Percentiles rank a stretch among this genome's conserved stretches.
Conservation (phyloP, 1,284 basidiomycete genomes). For the Tilletia horrida region DNA sequence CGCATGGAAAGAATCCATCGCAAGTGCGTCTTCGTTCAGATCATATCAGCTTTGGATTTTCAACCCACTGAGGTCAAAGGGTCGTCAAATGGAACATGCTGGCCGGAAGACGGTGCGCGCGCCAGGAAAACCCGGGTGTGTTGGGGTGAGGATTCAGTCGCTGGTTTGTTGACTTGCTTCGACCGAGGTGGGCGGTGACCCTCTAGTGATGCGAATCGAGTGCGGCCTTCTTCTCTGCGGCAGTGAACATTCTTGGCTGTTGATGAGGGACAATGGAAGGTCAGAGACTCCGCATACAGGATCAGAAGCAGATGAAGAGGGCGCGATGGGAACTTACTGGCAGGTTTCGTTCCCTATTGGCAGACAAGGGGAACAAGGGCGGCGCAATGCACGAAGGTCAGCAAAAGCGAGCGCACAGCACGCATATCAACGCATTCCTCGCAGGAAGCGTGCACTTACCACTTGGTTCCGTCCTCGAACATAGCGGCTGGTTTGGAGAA, state of each 20-base stretch:
- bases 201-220: slow-evolving; percentile 39
- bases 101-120: too few relatives aligned
- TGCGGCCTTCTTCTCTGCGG: slow-evolving; percentile 52
- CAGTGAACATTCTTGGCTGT: slow-evolving; percentile 49
- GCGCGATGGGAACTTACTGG: slow-evolving; percentile 27
- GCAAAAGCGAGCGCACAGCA: neutral
- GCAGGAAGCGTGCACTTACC: slow-evolving; percentile 29
- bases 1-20: too few relatives aligned
- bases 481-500: slow-evolving; percentile 36
- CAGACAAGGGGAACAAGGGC: neutral
- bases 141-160: too few relatives aligned
- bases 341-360: slow-evolving; percentile 35
- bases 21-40: too few relatives aligned
- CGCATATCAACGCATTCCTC: neutral
- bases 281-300: neutral
- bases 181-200: neutral
- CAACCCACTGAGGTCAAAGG: too few relatives aligned
- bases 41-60: too few relatives aligned
- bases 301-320: neutral
- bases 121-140: too few relatives aligned
- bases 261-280: neutral
- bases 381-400: neutral
- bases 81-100: too few relatives aligned
- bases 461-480: slow-evolving; percentile 54
- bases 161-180: too few relatives aligned